Conservation (phyloP, 2,329 filamentous ascomycete genomes). For the Metarhizium brunneum region DNA sequence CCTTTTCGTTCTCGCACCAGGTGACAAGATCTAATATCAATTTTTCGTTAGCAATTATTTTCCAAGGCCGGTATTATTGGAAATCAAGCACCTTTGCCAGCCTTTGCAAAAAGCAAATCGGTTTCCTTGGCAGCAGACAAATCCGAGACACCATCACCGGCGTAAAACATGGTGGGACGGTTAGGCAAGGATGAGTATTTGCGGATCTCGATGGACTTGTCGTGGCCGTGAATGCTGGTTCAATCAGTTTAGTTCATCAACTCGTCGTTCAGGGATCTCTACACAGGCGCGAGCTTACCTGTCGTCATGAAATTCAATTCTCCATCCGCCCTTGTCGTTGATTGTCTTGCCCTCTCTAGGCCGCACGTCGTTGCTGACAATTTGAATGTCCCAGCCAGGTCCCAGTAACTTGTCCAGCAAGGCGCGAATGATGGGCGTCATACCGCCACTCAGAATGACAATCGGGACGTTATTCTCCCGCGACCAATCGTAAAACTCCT, state of each 20-base stretch:
- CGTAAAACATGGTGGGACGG: conserved; percentile 83
- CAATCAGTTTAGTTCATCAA: neutral
- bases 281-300: conserved; percentile 37
- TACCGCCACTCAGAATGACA: conserved; percentile 84
- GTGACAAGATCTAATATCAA: conserved; percentile 61
- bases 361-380: conserved; percentile 78
- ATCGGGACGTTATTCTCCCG: conserved; percentile 77
- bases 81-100: conserved; percentile 59
- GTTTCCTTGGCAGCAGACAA: conserved; percentile 88
- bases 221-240: conserved; percentile 75
- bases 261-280: neutral
- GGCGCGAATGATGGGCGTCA: conserved; percentile 83
- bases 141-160: conserved; percentile 89
- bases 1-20: conserved; percentile 75
- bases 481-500: conserved; percentile 78
- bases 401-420: conserved; percentile 74
- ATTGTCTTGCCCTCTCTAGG: conserved; percentile 57
- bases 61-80: neutral
- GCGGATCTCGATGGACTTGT: conserved; percentile 87
- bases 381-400: conserved; percentile 70
- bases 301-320: conserved; percentile 81
- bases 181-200: conserved; percentile 72
- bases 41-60: conserved; percentile 3
- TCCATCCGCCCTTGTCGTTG: conserved; percentile 76
- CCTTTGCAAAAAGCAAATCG: conserved; percentile 88